Percentiles rank a stretch among this genome's conserved stretches.
These are phyloP conservation scores for Zangia roseola DNA, from an alignment of 768 basidiomycete species.

Conservation along the genomic window DNA sequence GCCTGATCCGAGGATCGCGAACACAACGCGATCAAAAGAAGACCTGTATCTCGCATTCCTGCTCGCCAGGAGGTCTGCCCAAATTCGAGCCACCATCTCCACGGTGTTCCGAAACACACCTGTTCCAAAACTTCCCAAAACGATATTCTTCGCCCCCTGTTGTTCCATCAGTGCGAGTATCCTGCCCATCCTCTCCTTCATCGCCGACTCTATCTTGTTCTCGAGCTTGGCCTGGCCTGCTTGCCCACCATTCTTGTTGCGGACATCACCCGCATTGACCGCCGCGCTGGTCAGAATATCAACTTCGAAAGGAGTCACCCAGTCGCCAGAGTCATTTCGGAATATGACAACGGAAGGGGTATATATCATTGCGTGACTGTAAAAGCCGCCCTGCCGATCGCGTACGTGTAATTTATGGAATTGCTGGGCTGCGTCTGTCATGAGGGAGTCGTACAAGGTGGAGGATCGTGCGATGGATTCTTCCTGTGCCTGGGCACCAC, in stretches of 20 bases:
- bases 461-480: constrained; percentile 79
- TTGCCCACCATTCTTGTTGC: constrained; percentile 22
- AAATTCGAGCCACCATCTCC: constrained; percentile 54
- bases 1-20: constrained; percentile 58
- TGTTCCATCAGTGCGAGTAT: constrained; percentile 64
- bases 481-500: constrained; percentile 75
- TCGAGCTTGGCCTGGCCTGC: constrained; percentile 21
- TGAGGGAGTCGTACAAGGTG: constrained; percentile 63
- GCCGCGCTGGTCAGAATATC: constrained; percentile 74
- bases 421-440: constrained; percentile 48
- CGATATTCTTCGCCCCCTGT: constrained; percentile 55
- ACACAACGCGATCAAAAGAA: constrained; percentile 62
- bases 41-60: constrained; percentile 52
- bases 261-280: constrained; percentile 63
- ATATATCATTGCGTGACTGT: constrained; percentile 78
- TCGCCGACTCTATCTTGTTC: constrained; percentile 47
- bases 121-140: constrained; percentile 76
- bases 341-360: constrained; percentile 63
- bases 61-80: constrained; percentile 57
- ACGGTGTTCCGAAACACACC: constrained; percentile 74
- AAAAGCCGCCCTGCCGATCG: constrained; percentile 53
- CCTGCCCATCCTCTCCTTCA: constrained; percentile 72
- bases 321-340: constrained; percentile 59
- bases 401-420: constrained; percentile 63
- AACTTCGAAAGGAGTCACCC: constrained; percentile 54